Percentiles rank a stretch among this genome's conserved stretches.
Evolutionary conservation across 768 basidiomycete species (phyloP).

Genomic region (Suillus placidus): DNA sequence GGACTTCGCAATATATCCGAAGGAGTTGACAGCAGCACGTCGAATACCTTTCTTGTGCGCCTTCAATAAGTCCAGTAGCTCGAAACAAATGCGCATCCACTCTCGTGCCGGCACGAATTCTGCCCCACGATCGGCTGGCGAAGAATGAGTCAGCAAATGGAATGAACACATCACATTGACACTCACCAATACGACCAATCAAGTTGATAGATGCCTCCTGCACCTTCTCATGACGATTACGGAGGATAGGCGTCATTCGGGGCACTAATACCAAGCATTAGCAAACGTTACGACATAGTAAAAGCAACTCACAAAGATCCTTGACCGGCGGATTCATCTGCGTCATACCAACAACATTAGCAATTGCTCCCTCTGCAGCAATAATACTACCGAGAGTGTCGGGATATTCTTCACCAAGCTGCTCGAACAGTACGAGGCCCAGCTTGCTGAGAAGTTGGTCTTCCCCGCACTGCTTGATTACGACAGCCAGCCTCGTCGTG

Average conservation of each 20-base stretch:
- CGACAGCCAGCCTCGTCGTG: slow-evolving; percentile 91
- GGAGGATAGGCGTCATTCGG: slow-evolving; percentile 99
- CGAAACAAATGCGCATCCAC: slow-evolving; percentile 99
- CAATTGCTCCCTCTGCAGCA: slow-evolving; percentile 97
- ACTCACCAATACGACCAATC: slow-evolving; percentile 89
- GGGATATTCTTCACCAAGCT: slow-evolving; percentile 98
- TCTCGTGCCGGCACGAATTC: slow-evolving; percentile 98
- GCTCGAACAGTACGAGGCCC: slow-evolving; percentile 95
- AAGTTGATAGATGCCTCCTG: slow-evolving; percentile 99
- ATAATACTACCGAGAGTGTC: slow-evolving; percentile 99
- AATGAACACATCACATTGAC: not conserved
- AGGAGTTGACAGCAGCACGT: slow-evolving; percentile 98
- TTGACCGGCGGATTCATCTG: slow-evolving; percentile 99
- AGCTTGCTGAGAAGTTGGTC: slow-evolving; percentile 95
- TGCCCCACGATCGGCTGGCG: slow-evolving; percentile 91
- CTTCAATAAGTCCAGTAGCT: slow-evolving; percentile 93
- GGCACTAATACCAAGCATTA: slow-evolving; percentile 63
- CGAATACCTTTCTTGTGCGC: slow-evolving; percentile 99
- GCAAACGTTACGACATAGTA: slow-evolving; percentile 1
- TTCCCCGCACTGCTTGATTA: slow-evolving; percentile 99
- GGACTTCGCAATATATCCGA: slow-evolving; percentile 99
- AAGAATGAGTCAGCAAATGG: slow-evolving; percentile 4
- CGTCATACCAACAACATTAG: slow-evolving; percentile 99
- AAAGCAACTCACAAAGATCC: slow-evolving; percentile 77
- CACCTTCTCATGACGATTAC: slow-evolving; percentile 99